Evolutionary conservation across 176 grass and related monocot genomes (phyloP), one percentile per base, ranked within the genome.

Genomic region (Tuctoria greenei): DNA sequence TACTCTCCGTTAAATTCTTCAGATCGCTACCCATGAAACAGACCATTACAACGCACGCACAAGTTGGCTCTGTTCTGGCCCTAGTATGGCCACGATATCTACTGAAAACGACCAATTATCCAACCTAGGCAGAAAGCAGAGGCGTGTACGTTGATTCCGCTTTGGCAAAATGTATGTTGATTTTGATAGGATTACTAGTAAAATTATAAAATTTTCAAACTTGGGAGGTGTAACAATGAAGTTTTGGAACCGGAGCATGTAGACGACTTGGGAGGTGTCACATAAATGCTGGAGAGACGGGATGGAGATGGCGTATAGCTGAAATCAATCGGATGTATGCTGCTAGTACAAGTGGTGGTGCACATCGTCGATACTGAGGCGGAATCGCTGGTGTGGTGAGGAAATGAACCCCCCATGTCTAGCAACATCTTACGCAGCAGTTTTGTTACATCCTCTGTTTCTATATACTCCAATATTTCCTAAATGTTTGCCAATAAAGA

Each of bases 31-130:
- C 13, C 20, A 27, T 36, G 65, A 40, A 39, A 40, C 4, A 45
- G 45, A 47, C 14, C 15, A 2, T 47, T 72, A 58, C 66, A 72
- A 59, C 16, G 0, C 46, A 0, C 25, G 34, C 14, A 15, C 47
- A 65, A 76, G 20, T 70, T 60, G 52, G 13, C 3, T 38, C 26
- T 49, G 61, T 64, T 74, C 67, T 66, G 9, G 9, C n/a, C 37
- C 24, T 31, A n/a, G 39, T 3, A 3, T 78, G 56, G 38, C 10
- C 4, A 66, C 20, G 65, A 39, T 13, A 47, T 34, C 23, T 18
- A 25, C 5, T 17, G 64, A 83, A 10, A 77, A 43, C 44, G 55
- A 24, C 31, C 41, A 37, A 37, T 51, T 15, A 51, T 15, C n/a
- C 14, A 15, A 40, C 24, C 35, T n/a, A 36, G 11, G 23, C 10